Conservation (phyloP, 176 grass and related monocot genomes). For the Musa beccarii region DNA sequence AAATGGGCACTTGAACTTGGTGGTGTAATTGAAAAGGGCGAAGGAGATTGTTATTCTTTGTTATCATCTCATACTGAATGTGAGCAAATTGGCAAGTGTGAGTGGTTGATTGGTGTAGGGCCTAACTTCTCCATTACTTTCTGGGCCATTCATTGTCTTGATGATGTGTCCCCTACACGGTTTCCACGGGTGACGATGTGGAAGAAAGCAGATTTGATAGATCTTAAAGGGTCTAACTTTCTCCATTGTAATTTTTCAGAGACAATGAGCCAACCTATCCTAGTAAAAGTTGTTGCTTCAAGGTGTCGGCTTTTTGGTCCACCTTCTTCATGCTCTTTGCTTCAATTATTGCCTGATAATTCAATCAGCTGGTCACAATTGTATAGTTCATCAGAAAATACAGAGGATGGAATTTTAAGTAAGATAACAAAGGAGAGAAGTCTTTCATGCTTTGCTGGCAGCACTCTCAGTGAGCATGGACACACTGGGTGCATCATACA, state of each 20-base stretch:
- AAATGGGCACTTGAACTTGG: constrained; percentile 66
- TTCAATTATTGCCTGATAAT: constrained; percentile 61
- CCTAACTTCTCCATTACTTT: constrained; percentile 46
- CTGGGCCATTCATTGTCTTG: constrained; percentile 83
- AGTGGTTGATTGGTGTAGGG: constrained; percentile 69
- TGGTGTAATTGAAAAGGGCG: constrained; percentile 31
- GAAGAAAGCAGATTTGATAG: constrained; percentile 45
- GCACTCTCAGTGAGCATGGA: constrained; percentile 49
- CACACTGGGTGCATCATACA: constrained; percentile 64
- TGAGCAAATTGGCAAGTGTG: constrained; percentile 59
- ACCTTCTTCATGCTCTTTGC: constrained; percentile 62
- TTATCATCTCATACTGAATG: constrained; percentile 34
- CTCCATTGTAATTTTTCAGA: constrained; percentile 21
- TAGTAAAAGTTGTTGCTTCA: constrained; percentile 52
- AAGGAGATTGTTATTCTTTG: constrained; percentile 43
- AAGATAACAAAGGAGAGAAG: constrained; percentile 30
- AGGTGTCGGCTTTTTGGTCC: constrained; percentile 50
- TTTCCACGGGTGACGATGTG: constrained; percentile 71
- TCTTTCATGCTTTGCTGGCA: constrained; percentile 31
- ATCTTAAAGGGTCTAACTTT: constrained; percentile 21
- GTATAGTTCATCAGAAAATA: constrained; percentile 27
- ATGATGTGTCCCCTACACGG: constrained; percentile 68
- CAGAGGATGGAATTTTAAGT: constrained; percentile 29
- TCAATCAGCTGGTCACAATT: constrained; percentile 41
- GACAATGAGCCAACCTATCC: constrained; percentile 31